These are phyloP conservation scores for Cerrena zonata DNA, from an alignment of 1,284 basidiomycete species.

Conservation along the genomic window DNA sequence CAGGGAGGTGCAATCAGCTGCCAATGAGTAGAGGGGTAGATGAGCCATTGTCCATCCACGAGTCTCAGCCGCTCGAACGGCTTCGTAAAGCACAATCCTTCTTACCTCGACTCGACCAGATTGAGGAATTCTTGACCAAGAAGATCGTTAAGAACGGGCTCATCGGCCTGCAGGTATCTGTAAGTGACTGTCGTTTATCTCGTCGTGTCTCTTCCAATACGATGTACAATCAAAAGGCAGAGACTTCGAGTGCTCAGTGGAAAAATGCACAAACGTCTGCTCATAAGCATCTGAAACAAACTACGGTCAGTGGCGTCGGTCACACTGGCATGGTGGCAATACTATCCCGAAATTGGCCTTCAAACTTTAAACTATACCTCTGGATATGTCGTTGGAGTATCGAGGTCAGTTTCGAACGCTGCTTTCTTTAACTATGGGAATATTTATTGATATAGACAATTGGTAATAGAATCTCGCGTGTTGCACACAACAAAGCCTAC, in stretches of 20 bases:
- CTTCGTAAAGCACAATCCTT: constrained; percentile 62
- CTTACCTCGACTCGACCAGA: constrained; percentile 76
- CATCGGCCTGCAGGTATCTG: constrained; percentile 56
- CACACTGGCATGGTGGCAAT: constrained; percentile 61
- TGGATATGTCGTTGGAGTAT: constrained; percentile 53
- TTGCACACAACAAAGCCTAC: too few relatives aligned
- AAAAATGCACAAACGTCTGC: constrained; percentile 53
- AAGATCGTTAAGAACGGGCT: constrained; percentile 78
- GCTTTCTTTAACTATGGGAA: too few relatives aligned
- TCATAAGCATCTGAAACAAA: constrained; percentile 57
- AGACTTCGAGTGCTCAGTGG: constrained; percentile 57
- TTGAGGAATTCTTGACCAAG: constrained; percentile 80
- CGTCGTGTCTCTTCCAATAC: not conserved
- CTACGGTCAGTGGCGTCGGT: too few relatives aligned
- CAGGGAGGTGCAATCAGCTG: too few relatives aligned
- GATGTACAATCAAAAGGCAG: constrained; percentile 42
- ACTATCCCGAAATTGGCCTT: constrained; percentile 50
- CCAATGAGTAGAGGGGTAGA: constrained; percentile 24
- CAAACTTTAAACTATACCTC: constrained; percentile 51
- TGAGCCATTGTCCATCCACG: constrained; percentile 49
- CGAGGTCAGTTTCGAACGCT: constrained; percentile 51
- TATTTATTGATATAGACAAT: too few relatives aligned
- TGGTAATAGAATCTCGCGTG: too few relatives aligned
- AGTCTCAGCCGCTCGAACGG: constrained; percentile 67
- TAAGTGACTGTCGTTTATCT: constrained; percentile 29